Conservation (phyloP, 2,329 filamentous ascomycete species). For the Arthrobotrys iridis region DNA sequence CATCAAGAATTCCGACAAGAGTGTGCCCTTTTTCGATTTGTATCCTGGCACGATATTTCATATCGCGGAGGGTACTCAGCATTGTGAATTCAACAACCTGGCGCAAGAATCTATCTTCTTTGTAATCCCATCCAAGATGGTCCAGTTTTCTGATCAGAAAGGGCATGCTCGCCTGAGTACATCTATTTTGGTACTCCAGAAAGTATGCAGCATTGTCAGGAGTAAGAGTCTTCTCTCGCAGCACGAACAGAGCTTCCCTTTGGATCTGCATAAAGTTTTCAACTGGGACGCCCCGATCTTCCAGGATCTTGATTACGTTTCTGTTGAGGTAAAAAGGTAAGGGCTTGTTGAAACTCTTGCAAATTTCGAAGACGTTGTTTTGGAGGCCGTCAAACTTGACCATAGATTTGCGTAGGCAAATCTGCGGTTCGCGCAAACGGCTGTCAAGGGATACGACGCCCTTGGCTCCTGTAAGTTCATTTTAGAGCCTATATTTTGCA, state of each 20-base stretch:
- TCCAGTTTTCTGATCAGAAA: constrained; percentile 71
- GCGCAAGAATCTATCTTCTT: constrained; percentile 75
- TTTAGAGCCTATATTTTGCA: not conserved
- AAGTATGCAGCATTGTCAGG: constrained; percentile 73
- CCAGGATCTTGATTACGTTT: constrained; percentile 84
- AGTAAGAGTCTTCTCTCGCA: constrained; percentile 70
- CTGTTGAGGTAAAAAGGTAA: constrained; percentile 78
- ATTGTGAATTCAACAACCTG: constrained; percentile 75
- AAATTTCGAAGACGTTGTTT: constrained; percentile 73
- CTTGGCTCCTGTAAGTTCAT: constrained; percentile 69
- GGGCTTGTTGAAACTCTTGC: constrained; percentile 73
- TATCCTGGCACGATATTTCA: constrained; percentile 83
- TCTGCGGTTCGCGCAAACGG: constrained; percentile 67
- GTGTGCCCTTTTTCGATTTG: constrained; percentile 76
- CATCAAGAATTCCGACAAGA: constrained; percentile 84
- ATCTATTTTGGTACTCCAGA: constrained; percentile 71
- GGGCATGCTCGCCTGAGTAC: constrained; percentile 68
- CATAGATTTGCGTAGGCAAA: constrained; percentile 79
- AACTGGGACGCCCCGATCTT: constrained; percentile 74
- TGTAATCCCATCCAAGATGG: constrained; percentile 72
- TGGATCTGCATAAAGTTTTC: constrained; percentile 74
- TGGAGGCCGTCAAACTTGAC: constrained; percentile 75
- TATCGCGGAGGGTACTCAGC: constrained; percentile 74
- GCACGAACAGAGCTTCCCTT: constrained; percentile 68
- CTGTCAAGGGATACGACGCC: constrained; percentile 79